Evolutionary conservation across 352 stramenopile genomes (phyloP), one percentile per base, ranked within the genome.

Genomic region (Phytopythium boreale): DNA sequence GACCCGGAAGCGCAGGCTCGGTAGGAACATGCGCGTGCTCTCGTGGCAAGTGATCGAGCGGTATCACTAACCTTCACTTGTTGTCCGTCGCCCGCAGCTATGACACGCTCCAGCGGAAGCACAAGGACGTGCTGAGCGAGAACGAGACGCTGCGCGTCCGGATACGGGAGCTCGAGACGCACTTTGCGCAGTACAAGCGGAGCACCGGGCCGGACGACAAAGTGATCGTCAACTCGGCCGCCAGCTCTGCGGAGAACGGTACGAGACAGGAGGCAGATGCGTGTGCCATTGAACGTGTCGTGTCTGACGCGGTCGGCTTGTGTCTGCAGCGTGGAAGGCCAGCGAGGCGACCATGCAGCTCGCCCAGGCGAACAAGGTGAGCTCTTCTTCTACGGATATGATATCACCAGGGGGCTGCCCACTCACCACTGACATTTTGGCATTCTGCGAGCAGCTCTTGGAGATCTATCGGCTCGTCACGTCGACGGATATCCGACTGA

Each of bases 381-480:
- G 4, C 39, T 67, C 7, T 34, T 34, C n/a, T n/a, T n/a, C n/a
- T n/a, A n/a, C n/a, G n/a, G n/a, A n/a, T n/a, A n/a, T n/a, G n/a
- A n/a, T n/a, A n/a, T n/a, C n/a, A n/a, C n/a, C n/a, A n/a, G n/a
- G n/a, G 7, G 7, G 29, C 29, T 8, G 7, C 29, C 29, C 4
- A 34, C 29, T 34, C 4, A 34, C 29, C 29, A 34, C 4, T 34
- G 34, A 55, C 27, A 37, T 56, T 27, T 22, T 29, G 22, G 3
- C 29, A 34, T 34, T 7, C 29, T 8, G 7, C 29, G 29, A 64
- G 53, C 51, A 95, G 87, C 71, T 95, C 1, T 62, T 95, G 59
- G 75, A 92, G 41, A 49, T 93, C 34, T 95, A 95, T 31, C 83
- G 87, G 11, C 55, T 93, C 3, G 74, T 93, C 46, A 91, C 84